phyloP scores from a whole-genome alignment of 257 asterid species.

The Datura wrightii region DNA sequence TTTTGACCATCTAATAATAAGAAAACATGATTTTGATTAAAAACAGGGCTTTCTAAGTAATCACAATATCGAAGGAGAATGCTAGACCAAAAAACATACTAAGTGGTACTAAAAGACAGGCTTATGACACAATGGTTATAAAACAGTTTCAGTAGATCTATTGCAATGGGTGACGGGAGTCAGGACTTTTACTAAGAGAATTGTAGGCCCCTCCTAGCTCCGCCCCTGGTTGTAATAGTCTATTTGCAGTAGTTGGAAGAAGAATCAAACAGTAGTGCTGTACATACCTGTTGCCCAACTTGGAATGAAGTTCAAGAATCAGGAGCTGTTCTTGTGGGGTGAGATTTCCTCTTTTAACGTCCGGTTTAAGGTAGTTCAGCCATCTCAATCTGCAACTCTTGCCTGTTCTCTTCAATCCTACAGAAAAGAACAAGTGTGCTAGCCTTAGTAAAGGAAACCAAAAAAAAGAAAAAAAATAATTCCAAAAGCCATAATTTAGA shows the following conservation, averaged over 20 bases:
- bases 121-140: background rate
- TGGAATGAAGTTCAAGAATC: slow-evolving; percentile 52
- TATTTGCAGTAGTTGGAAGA: background rate
- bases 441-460: background rate
- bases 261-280: background rate
- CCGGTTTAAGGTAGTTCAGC: slow-evolving; percentile 57
- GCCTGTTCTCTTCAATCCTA: slow-evolving; percentile 51
- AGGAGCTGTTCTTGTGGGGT: slow-evolving; percentile 44
- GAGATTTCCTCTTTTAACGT: slow-evolving; percentile 50
- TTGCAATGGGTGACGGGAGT: background rate
- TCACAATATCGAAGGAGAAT: background rate
- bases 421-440: background rate
- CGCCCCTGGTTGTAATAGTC: background rate
- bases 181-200: background rate
- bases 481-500: too few species aligned
- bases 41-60: background rate
- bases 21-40: background rate
- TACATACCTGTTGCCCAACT: slow-evolving; percentile 49
- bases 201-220: background rate
- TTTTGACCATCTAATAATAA: slow-evolving; percentile 45
- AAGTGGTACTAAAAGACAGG: background rate
- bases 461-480: too few species aligned
- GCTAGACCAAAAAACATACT: background rate
- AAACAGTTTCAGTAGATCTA: background rate
- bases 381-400: slow-evolving; percentile 56